Conservation (phyloP, 73 alveolate genomes). For the Paramecium tetraurelia region DNA sequence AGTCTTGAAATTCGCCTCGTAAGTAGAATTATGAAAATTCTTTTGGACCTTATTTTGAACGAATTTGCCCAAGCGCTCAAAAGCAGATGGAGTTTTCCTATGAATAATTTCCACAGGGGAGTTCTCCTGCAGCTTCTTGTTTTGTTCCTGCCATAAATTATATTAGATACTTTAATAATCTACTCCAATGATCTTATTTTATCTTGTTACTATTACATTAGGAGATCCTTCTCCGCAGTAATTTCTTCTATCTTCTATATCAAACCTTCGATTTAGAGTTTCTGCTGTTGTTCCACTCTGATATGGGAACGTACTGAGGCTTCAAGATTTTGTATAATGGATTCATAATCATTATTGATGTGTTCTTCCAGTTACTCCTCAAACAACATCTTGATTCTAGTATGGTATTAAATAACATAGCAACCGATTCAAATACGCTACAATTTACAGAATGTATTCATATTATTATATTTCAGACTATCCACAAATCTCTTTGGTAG, state of each 20-base stretch:
- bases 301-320: not conserved
- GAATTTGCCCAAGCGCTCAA: not conserved
- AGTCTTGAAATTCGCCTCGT: not conserved
- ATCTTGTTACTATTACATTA: not conserved
- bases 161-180: not conserved
- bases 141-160: not conserved
- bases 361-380: not conserved
- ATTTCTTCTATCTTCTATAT: not conserved
- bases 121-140: not conserved
- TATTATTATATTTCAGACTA: not conserved
- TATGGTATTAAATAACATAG: not conserved
- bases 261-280: not conserved
- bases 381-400: not conserved
- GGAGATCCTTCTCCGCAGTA: not conserved
- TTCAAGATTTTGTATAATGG: not conserved
- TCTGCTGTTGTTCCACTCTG: not conserved
- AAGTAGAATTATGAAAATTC: not conserved
- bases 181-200: not conserved
- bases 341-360: constrained; percentile 5
- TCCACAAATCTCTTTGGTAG: not conserved
- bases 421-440: not conserved
- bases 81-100: not conserved
- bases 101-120: not conserved
- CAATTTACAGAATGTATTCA: not conserved
- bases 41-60: not conserved